Base-by-base conservation (phyloP, 331 rosid genomes). In the Malus hybrid region DNA sequence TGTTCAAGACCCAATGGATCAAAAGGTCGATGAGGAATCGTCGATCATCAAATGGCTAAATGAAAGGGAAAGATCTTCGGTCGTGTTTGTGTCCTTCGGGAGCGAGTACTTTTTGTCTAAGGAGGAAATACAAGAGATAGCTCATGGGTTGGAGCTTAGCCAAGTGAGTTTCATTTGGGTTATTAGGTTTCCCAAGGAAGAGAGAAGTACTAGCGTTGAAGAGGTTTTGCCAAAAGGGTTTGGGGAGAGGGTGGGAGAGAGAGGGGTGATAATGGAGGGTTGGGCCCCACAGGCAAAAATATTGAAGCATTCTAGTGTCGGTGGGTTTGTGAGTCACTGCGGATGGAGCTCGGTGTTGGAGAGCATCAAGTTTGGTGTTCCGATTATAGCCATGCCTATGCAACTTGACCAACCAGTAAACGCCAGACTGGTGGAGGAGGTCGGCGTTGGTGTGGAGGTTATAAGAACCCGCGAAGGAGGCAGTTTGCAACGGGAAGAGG, bases 321-420 rank as follows among this genome's bases (percentile, higher is more conserved):
- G 84, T 12, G 83, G 86, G 44, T 36, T 36, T 36, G 44, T 36
- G 44, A 36, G 44, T 36, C 44, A 36, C 44, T 36, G 44, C 11
- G 79, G 86, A 14, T 83, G 86, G 86, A 79, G 68, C 68, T 83
- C 81, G 12, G 73, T 68, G 61, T 36, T 79, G 82, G 87, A 83
- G 74, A 68, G 84, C 65, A 13, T 79, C 57, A 24, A 16, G 42
- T 60, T 63, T 26, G 84, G 87, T 3, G 82, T 83, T 9, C 84
- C 87, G 1, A 65, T 83, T 4, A 46, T 83, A 8, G 79, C 74
- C 5, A 42, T 73, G 71, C 87, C 87, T 5, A 55, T 71, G 81
- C 78, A 68, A 3, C 58, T 69, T 52, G 84, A 76, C 28, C 87
- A 83, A 74, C 83, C 84, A 0, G 5, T 50, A 0, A 83, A 83